A percentile compares a stretch with the other conserved stretches of the same genome.
phyloP scores from a whole-genome alignment of 352 stramenopile genomes.

The Pythium vanterpoolii region DNA sequence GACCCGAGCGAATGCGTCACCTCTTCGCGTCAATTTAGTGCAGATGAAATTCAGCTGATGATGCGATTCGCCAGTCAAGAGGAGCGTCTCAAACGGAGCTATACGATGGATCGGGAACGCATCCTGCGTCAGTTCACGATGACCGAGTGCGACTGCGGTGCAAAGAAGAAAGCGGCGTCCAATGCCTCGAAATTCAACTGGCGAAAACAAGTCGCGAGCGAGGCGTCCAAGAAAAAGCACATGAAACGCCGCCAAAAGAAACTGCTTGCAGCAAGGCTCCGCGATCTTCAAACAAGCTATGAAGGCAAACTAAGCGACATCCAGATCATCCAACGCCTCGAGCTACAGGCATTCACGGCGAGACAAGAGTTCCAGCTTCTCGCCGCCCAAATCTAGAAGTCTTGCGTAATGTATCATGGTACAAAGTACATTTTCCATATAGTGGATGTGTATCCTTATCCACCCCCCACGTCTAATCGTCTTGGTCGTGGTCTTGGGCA shows the following conservation, averaged over 20 bases:
- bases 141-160: conserved; percentile 12
- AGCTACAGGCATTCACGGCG: conserved; percentile 17
- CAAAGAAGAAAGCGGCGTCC: conserved; percentile 7
- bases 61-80: conserved; percentile 20
- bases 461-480: conserved; percentile 17
- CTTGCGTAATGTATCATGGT: no score
- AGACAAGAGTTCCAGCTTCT: conserved; percentile 20
- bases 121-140: conserved; percentile 14
- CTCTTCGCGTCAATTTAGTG: not conserved
- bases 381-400: conserved; percentile 1
- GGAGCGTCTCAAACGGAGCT: conserved; percentile 11
- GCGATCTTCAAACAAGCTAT: conserved; percentile 11
- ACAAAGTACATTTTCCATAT: not conserved
- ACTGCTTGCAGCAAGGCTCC: conserved; percentile 39
- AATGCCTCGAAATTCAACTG: conserved; percentile 34
- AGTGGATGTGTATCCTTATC: not conserved
- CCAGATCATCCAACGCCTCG: conserved; percentile 21
- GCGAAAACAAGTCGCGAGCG: conserved; percentile 40
- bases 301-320: conserved; percentile 16
- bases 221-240: conserved; percentile 65
- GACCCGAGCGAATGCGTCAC: no score
- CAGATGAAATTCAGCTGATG: conserved; percentile 14
- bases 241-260: conserved; percentile 74
- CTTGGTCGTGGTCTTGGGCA: conserved; percentile 21
- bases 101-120: conserved; percentile 10